phyloP scores from a whole-genome alignment of 768 basidiomycete genomes.

The Infundibulicybe gibba region DNA sequence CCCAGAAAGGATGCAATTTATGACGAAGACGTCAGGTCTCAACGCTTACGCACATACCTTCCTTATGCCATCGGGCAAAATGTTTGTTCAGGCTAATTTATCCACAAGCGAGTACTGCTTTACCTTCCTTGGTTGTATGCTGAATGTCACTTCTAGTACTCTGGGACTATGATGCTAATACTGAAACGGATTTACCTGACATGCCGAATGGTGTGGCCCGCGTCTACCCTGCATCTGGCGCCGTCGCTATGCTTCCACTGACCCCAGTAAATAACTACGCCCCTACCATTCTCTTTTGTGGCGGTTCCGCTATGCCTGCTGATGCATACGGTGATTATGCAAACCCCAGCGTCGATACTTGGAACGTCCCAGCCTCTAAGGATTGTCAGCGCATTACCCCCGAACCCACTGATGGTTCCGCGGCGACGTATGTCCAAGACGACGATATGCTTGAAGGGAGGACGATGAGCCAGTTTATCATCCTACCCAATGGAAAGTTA shows the following conservation, averaged over 20 bases:
- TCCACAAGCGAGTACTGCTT: conserved; percentile 55
- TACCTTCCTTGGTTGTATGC: conserved; percentile 2
- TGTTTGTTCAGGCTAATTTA: conserved; percentile 81
- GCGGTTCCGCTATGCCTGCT: conserved; percentile 78
- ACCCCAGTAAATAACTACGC: conserved; percentile 86
- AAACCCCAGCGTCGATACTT: conserved; percentile 70
- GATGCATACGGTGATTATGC: conserved; percentile 75
- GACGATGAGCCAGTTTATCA: conserved; percentile 92
- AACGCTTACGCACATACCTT: conserved; percentile 76
- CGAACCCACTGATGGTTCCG: conserved; percentile 68
- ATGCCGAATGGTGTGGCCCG: conserved; percentile 76
- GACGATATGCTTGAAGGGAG: conserved; percentile 73
- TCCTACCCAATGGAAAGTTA: conserved; percentile 75
- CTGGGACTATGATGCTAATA: conserved; percentile 53
- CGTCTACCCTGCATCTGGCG: conserved; percentile 89
- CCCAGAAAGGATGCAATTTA: conserved; percentile 59
- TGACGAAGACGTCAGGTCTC: conserved; percentile 68
- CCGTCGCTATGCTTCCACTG: conserved; percentile 85
- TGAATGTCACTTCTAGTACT: conserved; percentile 25
- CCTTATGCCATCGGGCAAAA: conserved; percentile 71
- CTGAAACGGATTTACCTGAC: conserved; percentile 59
- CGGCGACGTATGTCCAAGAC: conserved; percentile 60
- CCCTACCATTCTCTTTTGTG: conserved; percentile 87
- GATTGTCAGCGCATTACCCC: conserved; percentile 87
- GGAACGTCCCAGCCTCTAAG: conserved; percentile 60